Evolutionary conservation across 2,329 filamentous ascomycete species (phyloP).

Genomic region (Hyphodiscus sp.): DNA sequence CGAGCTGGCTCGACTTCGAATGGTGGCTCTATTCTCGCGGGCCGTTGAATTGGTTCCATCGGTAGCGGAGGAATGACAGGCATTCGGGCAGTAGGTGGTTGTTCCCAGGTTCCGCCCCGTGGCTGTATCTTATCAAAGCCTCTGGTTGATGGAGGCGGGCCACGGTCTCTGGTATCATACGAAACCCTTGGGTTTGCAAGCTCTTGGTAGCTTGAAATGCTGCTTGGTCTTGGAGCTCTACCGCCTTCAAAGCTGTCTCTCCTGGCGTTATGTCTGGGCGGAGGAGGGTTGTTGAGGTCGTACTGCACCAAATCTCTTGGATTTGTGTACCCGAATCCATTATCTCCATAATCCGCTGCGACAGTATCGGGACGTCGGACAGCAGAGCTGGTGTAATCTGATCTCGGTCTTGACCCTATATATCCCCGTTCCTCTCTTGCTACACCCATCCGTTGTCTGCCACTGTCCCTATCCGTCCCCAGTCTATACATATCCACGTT

Average conservation of each 20-base stretch:
- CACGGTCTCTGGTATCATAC: slow-evolving; percentile 35
- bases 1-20: slow-evolving; percentile 26
- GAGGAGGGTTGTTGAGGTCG: slow-evolving; percentile 45
- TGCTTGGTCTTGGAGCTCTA: slow-evolving; percentile 29
- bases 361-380: slow-evolving; percentile 37
- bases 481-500: slow-evolving; percentile 38
- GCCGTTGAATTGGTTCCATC: slow-evolving; percentile 23
- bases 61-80: slow-evolving; percentile 32
- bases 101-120: slow-evolving; percentile 10
- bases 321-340: slow-evolving; percentile 59
- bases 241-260: slow-evolving; percentile 48
- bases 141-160: slow-evolving; percentile 62
- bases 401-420: slow-evolving; percentile 16
- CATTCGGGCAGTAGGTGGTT: slow-evolving; percentile 43
- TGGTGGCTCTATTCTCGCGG: slow-evolving; percentile 17
- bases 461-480: slow-evolving; percentile 17
- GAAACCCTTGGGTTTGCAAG: slow-evolving; percentile 18
- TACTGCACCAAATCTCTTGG: slow-evolving; percentile 55
- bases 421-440: slow-evolving; percentile 21
- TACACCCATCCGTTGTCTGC: slow-evolving; percentile 16
- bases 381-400: slow-evolving; percentile 15
- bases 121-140: slow-evolving; percentile 63
- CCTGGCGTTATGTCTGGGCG: slow-evolving; percentile 35
- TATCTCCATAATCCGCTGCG: slow-evolving; percentile 48
- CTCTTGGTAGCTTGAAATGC: slow-evolving; percentile 25